Conservation (phyloP, 192 early-diverging fungal genomes). For the Paraglomus occultum region DNA sequence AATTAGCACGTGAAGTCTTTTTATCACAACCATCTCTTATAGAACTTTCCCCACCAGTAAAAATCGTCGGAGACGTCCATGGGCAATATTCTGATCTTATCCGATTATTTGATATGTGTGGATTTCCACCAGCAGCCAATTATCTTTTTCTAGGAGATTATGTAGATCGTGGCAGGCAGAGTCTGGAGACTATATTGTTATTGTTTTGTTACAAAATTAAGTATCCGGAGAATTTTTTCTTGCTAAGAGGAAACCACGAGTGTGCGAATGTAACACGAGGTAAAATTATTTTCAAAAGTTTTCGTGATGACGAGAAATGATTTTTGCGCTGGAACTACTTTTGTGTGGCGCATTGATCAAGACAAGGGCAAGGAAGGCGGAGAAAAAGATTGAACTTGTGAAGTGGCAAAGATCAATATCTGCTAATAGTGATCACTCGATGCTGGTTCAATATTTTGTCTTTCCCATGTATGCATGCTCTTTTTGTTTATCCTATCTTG, state of each 20-base stretch:
- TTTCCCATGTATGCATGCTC: not conserved
- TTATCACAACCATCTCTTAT: slow-evolving; percentile 82
- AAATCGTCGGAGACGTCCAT: slow-evolving; percentile 90
- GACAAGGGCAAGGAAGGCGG: not conserved
- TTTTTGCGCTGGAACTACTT: not conserved
- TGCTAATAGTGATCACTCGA: not conserved
- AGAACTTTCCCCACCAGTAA: slow-evolving; percentile 73
- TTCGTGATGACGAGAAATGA: slow-evolving; percentile 15
- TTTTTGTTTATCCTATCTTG: not conserved
- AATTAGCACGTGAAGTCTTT: slow-evolving; percentile 83
- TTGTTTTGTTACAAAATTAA: slow-evolving; percentile 97
- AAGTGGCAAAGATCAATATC: too few species aligned
- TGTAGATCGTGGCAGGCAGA: slow-evolving; percentile 96
- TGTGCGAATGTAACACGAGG: slow-evolving; percentile 88
- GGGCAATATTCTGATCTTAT: slow-evolving; percentile 94
- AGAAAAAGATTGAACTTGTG: not conserved
- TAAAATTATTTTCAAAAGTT: slow-evolving; percentile 31
- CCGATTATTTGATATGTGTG: slow-evolving; percentile 90
- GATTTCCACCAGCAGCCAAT: slow-evolving; percentile 88
- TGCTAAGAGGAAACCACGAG: slow-evolving; percentile 97
- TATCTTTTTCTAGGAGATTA: slow-evolving; percentile 96
- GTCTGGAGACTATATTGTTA: slow-evolving; percentile 90
- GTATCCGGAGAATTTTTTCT: slow-evolving; percentile 95
- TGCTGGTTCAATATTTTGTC: not conserved
- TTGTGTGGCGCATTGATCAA: not conserved